Evolutionary conservation across 495 filamentous ascomycete genomes (phyloP), one percentile per base, ranked within the genome.

Genomic region (Penicillium longicatenatum): DNA sequence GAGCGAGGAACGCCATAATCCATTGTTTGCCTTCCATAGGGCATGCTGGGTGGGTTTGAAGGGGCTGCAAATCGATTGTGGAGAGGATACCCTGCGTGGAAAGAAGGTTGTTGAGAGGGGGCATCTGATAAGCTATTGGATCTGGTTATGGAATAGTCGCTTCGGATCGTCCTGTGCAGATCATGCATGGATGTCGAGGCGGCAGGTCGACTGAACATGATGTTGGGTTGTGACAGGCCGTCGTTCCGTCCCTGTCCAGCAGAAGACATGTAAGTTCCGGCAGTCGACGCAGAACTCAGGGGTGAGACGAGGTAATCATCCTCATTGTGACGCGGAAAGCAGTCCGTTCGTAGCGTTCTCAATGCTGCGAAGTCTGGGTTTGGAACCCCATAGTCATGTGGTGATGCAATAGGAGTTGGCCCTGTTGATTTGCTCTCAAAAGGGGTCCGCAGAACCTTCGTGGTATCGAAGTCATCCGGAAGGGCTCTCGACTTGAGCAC

Each of bases 401-500:
- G 71, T 26, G 67, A 78, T 49, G 63, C 63, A 46, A 75, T 62
- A 7, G 73, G 65, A 44, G 68, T 71, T 43, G 70, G 70, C 31
- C 70, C 63, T 12, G 62, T 54, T 42, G 69, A 67, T 50, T 72
- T 78, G 51, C 62, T 60, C 35, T 70, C 69, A 58, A 77, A 79
- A 7, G 90, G 88, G n/a, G 89, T 89, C 63, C 95, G 89, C 20
- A 97, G 77, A 8, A 93, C 92, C 74, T 94, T 89, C 10, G 92
- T 86, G 64, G 91, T 95, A 76, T 96, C 90, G 65, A 97, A 97
- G 69, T 93, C 87, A 61, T 93, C 91, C 21, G 93, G 93, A 30
- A 97, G 82, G 4, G 91, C 92, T 72, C 93, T 79, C 68, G 93
- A 96, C 73, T 93, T 93, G 72, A 96, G 85, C 87, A 96, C 93